These are phyloP conservation scores for Pseudocercospora fijiensis DNA, from an alignment of 2,329 filamentous ascomycete genomes.

Conservation along the genomic window DNA sequence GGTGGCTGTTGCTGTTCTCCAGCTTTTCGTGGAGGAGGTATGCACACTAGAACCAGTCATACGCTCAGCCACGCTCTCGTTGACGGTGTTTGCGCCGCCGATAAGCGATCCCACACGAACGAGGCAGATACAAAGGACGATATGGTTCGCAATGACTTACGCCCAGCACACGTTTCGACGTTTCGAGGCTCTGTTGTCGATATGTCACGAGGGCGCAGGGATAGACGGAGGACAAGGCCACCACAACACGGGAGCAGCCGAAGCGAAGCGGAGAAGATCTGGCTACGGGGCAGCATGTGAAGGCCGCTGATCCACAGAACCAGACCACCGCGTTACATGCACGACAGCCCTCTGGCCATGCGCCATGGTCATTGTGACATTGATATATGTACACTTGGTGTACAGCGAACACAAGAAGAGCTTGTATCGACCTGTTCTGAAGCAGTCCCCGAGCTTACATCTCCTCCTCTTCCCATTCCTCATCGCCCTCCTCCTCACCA, in stretches of 20 bases:
- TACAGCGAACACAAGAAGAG: background rate
- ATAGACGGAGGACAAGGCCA: background rate
- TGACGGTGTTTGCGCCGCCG: constrained; percentile 1
- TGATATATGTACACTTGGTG: background rate
- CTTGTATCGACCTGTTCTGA: background rate
- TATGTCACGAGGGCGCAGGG: constrained; percentile 5
- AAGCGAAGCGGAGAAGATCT: background rate
- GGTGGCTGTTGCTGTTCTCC: constrained; percentile 1
- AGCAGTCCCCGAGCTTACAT: background rate
- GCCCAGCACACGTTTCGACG: background rate
- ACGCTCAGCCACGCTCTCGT: constrained; percentile 2
- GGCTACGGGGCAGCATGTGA: constrained; percentile 1
- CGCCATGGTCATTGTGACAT: constrained; percentile 6
- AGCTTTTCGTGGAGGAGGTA: background rate
- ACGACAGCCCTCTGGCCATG: background rate
- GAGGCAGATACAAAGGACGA: background rate
- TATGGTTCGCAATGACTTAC: background rate
- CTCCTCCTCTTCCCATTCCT: constrained; percentile 55
- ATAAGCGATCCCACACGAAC: background rate
- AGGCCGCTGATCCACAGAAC: background rate
- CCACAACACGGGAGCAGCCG: background rate
- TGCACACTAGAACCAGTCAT: constrained; percentile 4
- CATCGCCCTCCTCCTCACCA: constrained; percentile 56
- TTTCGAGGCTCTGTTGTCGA: constrained; percentile 2
- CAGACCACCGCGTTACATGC: background rate